These are phyloP conservation scores for Lentinula sp. DNA, from an alignment of 768 basidiomycete genomes.

Conservation along the genomic window DNA sequence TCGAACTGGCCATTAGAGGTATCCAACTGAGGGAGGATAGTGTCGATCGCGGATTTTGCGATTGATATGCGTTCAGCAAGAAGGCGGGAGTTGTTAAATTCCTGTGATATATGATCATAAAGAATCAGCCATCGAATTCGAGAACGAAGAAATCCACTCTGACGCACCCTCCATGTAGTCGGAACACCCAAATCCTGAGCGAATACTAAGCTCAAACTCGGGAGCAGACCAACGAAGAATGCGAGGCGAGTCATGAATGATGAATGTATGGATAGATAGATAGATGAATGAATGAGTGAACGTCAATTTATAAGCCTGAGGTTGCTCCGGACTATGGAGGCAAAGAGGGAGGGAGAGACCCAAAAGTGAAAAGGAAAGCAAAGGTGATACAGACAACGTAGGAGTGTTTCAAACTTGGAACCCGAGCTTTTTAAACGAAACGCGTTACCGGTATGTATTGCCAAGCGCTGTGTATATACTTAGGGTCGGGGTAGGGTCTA, in stretches of 20 bases:
- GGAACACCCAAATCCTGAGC: conserved; percentile 23
- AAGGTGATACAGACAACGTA: background rate
- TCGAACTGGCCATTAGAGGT: conserved; percentile 35
- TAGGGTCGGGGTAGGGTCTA: too few species aligned
- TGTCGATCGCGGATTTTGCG: conserved; percentile 35
- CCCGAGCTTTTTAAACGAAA: background rate
- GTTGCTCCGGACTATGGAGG: background rate
- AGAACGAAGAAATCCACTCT: background rate
- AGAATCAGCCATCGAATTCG: background rate
- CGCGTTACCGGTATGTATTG: too few species aligned
- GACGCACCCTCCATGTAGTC: conserved; percentile 22
- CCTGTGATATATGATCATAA: conserved; percentile 18
- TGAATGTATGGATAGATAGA: background rate
- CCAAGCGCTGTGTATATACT: too few species aligned
- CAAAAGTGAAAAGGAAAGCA: background rate
- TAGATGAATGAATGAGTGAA: too few species aligned
- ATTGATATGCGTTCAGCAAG: conserved; percentile 33
- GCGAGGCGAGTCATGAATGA: background rate
- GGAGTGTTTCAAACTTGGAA: background rate
- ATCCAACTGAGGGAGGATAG: conserved; percentile 31
- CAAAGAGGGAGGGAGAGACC: background rate
- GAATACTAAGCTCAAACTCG: background rate
- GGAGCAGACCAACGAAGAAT: background rate
- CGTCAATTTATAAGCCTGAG: too few species aligned
- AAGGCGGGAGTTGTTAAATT: conserved; percentile 33